Evolutionary conservation across 2,329 filamentous ascomycete genomes (phyloP), one percentile per base, ranked within the genome.

Genomic region (Monilinia laxa): DNA sequence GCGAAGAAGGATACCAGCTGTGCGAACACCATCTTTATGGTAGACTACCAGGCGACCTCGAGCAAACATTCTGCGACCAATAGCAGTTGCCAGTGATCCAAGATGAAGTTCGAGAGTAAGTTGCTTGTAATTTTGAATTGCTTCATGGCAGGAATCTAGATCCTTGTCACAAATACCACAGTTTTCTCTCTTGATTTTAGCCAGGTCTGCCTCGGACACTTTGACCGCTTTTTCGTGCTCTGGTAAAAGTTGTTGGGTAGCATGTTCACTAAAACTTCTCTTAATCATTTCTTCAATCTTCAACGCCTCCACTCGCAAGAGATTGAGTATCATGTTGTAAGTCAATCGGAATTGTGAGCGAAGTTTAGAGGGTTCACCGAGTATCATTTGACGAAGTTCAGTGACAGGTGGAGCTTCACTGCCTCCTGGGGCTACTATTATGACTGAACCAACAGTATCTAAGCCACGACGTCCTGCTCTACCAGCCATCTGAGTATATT

Each of bases 241-340:
- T 0, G 95, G 95, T 1, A 98, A 82, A 16, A 98, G 80, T 69
- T 96, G 93, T 76, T 99, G 95, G 0, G 94, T 98, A 31, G 94
- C 94, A 78, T 99, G 95, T 78, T 99, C 95, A 63, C 94, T 97
- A 82, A 99, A 99, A 77, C 93, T 97, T 71, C 95, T 90, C 84
- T 99, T 99, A 82, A 99, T 99, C 95, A 99, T 99, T 79, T 99
- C 95, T 77, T 99, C 95, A 73, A 99, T 98, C 81, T 97, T 98
- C 71, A 99, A 80, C 2, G 95, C 95, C 78, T 99, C 95, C 2
- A 99, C 95, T 47, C 95, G 90, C 59, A 99, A 83, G 42, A 99
- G 82, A 75, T 98, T 99, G 40, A 99, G 82, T 68, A 99, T 99
- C 95, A 99, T 99, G 79, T 98, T 99, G 82, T 99, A 99, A 0